These are phyloP conservation scores for Diaporthe citrichinensis DNA, from an alignment of 2,329 filamentous ascomycete genomes.

Conservation along the genomic window DNA sequence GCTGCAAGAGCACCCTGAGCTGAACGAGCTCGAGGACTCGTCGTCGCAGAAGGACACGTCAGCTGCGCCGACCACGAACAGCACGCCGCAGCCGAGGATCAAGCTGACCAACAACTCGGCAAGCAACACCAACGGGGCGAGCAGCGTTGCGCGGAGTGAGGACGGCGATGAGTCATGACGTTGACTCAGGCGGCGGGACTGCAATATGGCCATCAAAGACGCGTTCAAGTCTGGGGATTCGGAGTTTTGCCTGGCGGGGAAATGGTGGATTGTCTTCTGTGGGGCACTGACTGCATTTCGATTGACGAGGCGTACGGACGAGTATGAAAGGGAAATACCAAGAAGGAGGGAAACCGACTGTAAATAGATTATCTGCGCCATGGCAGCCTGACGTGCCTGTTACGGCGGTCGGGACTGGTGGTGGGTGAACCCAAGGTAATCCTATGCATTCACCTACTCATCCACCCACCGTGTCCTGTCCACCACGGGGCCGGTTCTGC, in stretches of 20 bases:
- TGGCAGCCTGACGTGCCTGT: constrained; percentile 4
- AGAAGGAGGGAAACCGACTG: constrained; percentile 30
- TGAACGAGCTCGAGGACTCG: constrained; percentile 68
- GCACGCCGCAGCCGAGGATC: constrained; percentile 80
- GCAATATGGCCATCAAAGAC: background rate
- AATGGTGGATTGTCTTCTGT: constrained; percentile 18
- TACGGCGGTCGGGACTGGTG: constrained; percentile 4
- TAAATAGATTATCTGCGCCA: constrained; percentile 33
- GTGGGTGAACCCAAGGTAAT: constrained; percentile 23
- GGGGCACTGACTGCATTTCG: constrained; percentile 37
- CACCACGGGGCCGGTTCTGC: background rate
- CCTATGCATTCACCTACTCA: background rate
- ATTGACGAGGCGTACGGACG: constrained; percentile 39
- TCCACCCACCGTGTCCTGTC: background rate
- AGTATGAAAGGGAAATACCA: constrained; percentile 42
- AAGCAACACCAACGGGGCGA: constrained; percentile 40
- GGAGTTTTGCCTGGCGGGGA: constrained; percentile 35
- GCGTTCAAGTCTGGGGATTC: constrained; percentile 23
- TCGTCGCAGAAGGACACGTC: constrained; percentile 57
- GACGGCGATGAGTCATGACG: constrained; percentile 37
- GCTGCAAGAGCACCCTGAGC: constrained; percentile 67
- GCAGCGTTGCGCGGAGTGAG: constrained; percentile 40
- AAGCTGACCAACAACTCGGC: constrained; percentile 72
- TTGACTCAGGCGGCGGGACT: constrained; percentile 7
- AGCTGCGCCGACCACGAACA: constrained; percentile 68